These are phyloP conservation scores for Ophiostoma sp. DNA, from an alignment of 2,329 filamentous ascomycete species.

Conservation along the genomic window DNA sequence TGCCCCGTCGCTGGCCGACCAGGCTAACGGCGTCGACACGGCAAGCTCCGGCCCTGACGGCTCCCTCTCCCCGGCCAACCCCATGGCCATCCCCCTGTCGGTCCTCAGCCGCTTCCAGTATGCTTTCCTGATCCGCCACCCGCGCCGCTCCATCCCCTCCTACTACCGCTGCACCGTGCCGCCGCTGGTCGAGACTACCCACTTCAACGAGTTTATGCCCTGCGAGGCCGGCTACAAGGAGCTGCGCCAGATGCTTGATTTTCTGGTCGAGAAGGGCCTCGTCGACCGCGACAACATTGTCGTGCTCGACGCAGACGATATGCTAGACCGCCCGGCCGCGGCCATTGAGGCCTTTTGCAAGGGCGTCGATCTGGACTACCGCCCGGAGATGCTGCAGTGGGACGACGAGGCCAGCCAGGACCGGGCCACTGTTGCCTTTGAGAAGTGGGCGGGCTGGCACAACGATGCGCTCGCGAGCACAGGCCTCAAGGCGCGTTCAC, in stretches of 20 bases:
- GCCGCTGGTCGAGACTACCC: constrained; percentile 73
- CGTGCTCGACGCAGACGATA: constrained; percentile 87
- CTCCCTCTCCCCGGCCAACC: constrained; percentile 59
- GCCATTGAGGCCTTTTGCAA: constrained; percentile 76
- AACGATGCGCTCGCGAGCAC: constrained; percentile 86
- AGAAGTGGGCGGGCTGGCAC: constrained; percentile 97
- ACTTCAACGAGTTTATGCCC: constrained; percentile 81
- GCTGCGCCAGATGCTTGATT: constrained; percentile 82
- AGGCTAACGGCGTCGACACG: constrained; percentile 31
- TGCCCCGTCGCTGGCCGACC: constrained; percentile 67
- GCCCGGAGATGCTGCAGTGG: constrained; percentile 77
- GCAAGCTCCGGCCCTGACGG: constrained; percentile 33
- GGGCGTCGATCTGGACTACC: constrained; percentile 71
- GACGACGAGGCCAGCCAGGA: constrained; percentile 65
- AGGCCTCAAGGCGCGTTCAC: constrained; percentile 63
- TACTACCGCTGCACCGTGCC: constrained; percentile 93
- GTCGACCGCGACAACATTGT: constrained; percentile 71
- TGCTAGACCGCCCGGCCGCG: constrained; percentile 75
- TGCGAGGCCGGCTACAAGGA: constrained; percentile 87
- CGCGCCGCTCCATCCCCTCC: constrained; percentile 83
- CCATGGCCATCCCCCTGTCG: constrained; percentile 72
- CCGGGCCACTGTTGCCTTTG: constrained; percentile 69
- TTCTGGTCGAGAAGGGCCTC: constrained; percentile 61
- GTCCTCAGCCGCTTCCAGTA: constrained; percentile 81
- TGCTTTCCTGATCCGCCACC: constrained; percentile 94